Evolutionary conservation across 2,329 filamentous ascomycete genomes (phyloP).

Genomic region (Colletotrichum orchidophilum): DNA sequence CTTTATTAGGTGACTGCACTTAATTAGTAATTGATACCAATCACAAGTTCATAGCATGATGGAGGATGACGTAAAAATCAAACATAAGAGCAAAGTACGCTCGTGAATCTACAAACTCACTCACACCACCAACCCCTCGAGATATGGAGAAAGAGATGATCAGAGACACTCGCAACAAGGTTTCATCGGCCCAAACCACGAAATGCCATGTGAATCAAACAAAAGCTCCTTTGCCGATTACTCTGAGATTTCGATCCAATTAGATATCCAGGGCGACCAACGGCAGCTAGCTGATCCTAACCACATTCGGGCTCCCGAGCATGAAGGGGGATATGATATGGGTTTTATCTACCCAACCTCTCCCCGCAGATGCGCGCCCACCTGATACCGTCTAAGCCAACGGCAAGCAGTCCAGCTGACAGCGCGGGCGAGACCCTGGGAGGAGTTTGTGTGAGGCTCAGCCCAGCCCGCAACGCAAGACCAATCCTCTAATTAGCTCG

Average conservation of each 20-base stretch:
- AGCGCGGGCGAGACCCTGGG: neutral
- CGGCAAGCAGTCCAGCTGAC: neutral
- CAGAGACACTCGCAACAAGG: neutral
- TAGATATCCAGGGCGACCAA: neutral
- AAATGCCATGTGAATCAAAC: neutral
- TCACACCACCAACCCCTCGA: no score
- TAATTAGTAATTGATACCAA: no score
- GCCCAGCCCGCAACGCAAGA: neutral
- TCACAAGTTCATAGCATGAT: no score
- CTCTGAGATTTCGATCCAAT: neutral
- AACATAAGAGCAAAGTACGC: neutral
- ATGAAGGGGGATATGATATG: neutral
- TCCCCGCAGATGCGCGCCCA: conserved; percentile 1
- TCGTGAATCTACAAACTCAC: neutral
- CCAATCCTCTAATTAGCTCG: conserved; percentile 3
- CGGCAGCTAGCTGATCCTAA: neutral
- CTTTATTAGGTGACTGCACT: no score
- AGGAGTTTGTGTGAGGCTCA: conserved; percentile 4
- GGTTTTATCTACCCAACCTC: neutral
- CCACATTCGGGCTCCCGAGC: neutral
- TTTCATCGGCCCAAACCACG: neutral
- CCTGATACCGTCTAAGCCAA: neutral
- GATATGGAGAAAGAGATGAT: neutral
- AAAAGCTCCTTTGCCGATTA: neutral
- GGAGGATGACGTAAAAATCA: no score